A percentile compares a stretch with the other conserved stretches of the same genome.
phyloP scores from a whole-genome alignment of 1,284 basidiomycete genomes.

The Marasmius sp. region DNA sequence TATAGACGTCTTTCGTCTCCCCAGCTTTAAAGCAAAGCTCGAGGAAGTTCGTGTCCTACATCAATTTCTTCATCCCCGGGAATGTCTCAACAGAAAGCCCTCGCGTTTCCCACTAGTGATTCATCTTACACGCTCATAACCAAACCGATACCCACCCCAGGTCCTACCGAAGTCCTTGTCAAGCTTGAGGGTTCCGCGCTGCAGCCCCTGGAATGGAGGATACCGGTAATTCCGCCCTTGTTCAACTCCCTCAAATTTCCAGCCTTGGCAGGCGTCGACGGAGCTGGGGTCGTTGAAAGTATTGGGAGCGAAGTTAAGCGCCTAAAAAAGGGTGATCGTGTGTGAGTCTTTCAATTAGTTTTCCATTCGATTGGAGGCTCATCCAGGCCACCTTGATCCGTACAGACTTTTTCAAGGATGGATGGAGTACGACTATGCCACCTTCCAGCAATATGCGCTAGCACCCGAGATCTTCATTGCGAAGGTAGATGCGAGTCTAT shows the following conservation, averaged over 20 bases:
- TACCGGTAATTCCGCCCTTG: background rate
- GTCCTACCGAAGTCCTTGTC: background rate
- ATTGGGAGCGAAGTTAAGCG: conserved; percentile 50
- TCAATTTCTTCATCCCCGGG: too few relatives aligned
- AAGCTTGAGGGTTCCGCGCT: background rate
- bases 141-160: background rate
- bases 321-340: conserved; percentile 55
- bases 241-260: background rate
- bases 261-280: conserved; percentile 45
- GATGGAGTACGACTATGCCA: conserved; percentile 34
- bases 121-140: background rate
- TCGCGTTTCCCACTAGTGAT: too few relatives aligned
- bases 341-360: conserved; percentile 38
- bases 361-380: background rate
- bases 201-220: background rate
- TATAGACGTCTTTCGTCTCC: too few relatives aligned
- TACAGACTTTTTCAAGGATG: conserved; percentile 18
- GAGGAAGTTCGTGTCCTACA: too few relatives aligned
- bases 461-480: conserved; percentile 36
- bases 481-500: conserved; percentile 33
- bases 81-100: too few relatives aligned
- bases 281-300: conserved; percentile 52
- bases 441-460: conserved; percentile 52
- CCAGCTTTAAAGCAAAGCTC: too few relatives aligned
- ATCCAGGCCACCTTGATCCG: background rate